Conservation (phyloP, 331 rosid species). For the Malus hybrid region DNA sequence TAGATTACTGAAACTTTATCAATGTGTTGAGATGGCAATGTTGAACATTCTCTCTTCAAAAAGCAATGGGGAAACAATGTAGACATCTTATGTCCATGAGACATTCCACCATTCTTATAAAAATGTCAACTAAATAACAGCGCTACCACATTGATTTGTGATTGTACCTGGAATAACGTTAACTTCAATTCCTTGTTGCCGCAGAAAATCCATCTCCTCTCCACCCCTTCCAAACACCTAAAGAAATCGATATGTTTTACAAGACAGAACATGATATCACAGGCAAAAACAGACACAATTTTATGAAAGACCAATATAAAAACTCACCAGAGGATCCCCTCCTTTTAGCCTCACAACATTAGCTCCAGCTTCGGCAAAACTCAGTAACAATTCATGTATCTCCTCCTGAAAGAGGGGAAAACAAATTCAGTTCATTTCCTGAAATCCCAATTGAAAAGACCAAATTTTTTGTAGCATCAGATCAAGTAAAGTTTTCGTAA, state of each 20-base stretch:
- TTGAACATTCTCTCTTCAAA: neutral
- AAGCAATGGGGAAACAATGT: neutral
- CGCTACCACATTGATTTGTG: neutral
- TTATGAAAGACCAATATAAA: neutral
- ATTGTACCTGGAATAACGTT: constrained; percentile 82
- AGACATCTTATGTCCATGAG: neutral
- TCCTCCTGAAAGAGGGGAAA: constrained; percentile 55
- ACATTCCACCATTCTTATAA: neutral
- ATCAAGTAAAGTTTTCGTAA: neutral
- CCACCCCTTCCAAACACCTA: constrained; percentile 99
- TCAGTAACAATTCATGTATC: constrained; percentile 86
- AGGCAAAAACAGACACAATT: neutral
- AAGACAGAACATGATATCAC: neutral
- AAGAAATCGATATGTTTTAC: constrained; percentile 6
- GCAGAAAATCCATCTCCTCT: constrained; percentile 98
- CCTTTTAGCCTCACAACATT: constrained; percentile 97
- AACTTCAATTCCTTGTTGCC: constrained; percentile 84
- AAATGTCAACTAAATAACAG: constrained; percentile 9
- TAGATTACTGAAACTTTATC: neutral
- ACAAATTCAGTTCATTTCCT: neutral
- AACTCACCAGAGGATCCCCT: constrained; percentile 94
- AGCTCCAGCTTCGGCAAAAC: constrained; percentile 98
- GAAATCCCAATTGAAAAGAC: neutral
- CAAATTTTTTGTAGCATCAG: neutral
- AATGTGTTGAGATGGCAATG: neutral